Percentiles rank a stretch among this genome's conserved stretches.
These are phyloP conservation scores for Cadophora gregata DNA, from an alignment of 2,329 filamentous ascomycete genomes.

Conservation along the genomic window DNA sequence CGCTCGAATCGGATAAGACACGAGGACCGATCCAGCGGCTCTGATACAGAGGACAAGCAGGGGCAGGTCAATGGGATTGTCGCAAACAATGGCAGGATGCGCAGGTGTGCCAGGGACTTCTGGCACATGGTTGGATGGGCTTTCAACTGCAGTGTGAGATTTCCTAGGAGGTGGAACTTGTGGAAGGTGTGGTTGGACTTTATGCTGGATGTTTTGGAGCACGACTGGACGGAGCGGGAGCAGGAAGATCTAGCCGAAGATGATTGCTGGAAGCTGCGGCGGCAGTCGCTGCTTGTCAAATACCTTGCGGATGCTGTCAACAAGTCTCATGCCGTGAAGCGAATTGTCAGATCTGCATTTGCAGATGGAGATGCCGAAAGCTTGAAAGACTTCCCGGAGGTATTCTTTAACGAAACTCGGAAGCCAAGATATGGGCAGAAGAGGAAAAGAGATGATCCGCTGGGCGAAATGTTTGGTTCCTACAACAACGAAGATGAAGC, in stretches of 20 bases:
- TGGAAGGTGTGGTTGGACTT: conserved; percentile 84
- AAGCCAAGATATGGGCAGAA: conserved; percentile 54
- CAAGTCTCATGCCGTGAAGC: conserved; percentile 51
- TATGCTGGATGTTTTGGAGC: conserved; percentile 78
- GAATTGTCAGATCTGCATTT: conserved; percentile 70
- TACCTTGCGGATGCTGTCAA: conserved; percentile 51
- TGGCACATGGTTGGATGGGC: conserved; percentile 92
- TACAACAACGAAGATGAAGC: conserved; percentile 52
- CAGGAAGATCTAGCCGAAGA: conserved; percentile 32
- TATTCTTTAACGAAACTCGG: conserved; percentile 71
- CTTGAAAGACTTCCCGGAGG: conserved; percentile 63
- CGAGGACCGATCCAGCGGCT: conserved; percentile 50
- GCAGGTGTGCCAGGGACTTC: conserved; percentile 80
- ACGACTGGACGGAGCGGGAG: conserved; percentile 46
- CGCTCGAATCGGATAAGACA: conserved; percentile 39
- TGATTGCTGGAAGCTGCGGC: conserved; percentile 47
- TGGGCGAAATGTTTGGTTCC: conserved; percentile 38
- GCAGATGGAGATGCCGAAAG: conserved; percentile 65
- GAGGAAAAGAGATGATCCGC: conserved; percentile 51
- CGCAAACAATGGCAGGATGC: conserved; percentile 70
- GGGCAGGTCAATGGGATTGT: conserved; percentile 63
- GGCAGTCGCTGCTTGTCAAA: conserved; percentile 63
- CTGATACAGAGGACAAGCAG: conserved; percentile 50
- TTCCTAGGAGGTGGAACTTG: conserved; percentile 77
- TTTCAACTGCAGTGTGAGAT: conserved; percentile 81